Percentiles rank a stretch among this genome's conserved stretches.
phyloP scores from a whole-genome alignment of 2,329 filamentous ascomycete species.

The Fusarium tricinctum region DNA sequence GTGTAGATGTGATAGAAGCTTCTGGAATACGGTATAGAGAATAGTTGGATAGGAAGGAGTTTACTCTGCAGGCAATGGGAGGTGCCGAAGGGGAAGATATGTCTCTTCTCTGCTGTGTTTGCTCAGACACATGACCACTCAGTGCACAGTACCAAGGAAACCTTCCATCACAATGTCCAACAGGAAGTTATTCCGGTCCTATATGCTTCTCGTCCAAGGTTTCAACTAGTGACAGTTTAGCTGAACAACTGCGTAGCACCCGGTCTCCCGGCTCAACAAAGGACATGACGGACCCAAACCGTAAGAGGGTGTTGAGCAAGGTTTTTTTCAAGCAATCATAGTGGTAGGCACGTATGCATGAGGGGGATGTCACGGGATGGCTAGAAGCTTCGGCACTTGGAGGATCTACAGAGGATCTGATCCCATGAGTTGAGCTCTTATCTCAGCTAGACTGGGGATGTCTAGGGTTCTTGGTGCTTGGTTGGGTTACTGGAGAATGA shows the following conservation, averaged over 20 bases:
- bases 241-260: slow-evolving; percentile 10
- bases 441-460: slow-evolving; percentile 10
- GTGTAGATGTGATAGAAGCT: slow-evolving; percentile 2
- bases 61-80: neutral
- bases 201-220: slow-evolving; percentile 19
- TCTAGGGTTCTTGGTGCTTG: slow-evolving; percentile 10
- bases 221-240: slow-evolving; percentile 20
- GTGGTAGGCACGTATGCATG: slow-evolving; percentile 21
- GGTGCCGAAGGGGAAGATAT: slow-evolving; percentile 2
- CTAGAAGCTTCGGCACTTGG: slow-evolving; percentile 19
- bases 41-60: neutral
- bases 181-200: slow-evolving; percentile 36
- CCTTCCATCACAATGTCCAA: slow-evolving; percentile 20
- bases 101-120: slow-evolving; percentile 1
- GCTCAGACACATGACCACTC: slow-evolving; percentile 5
- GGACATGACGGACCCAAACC: neutral
- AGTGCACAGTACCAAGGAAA: slow-evolving; percentile 1
- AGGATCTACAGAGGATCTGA: slow-evolving; percentile 31
- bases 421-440: slow-evolving; percentile 15
- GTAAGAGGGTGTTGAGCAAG: slow-evolving; percentile 2
- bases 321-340: neutral
- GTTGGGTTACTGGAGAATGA: neutral
- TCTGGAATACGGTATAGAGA: slow-evolving; percentile 3
- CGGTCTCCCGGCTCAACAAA: slow-evolving; percentile 17
- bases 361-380: slow-evolving; percentile 39